Evolutionary conservation across 208 protist genomes (phyloP).

Genomic region (Kentomonas sorsogonicus): DNA sequence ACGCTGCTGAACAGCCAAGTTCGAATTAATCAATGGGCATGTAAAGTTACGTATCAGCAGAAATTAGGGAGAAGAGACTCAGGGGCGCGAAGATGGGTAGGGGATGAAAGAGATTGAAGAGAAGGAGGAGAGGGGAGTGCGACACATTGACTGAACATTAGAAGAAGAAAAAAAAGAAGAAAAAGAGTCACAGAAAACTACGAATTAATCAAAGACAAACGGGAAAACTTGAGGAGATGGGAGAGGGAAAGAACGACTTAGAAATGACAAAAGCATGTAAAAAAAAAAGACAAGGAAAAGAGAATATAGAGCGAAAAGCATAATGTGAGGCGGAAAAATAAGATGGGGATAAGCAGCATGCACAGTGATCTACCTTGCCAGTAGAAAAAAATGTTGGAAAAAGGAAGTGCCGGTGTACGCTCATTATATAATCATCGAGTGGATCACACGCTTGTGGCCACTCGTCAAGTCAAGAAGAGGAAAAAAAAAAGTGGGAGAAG

Average conservation of each 20-base stretch:
- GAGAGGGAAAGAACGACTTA: too few relatives aligned
- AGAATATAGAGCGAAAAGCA: too few relatives aligned
- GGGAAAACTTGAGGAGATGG: too few relatives aligned
- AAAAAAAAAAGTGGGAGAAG: neutral
- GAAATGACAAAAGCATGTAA: too few relatives aligned
- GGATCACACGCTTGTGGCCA: neutral
- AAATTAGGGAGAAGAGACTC: neutral
- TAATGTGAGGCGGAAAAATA: neutral
- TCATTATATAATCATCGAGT: neutral
- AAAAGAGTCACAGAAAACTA: neutral
- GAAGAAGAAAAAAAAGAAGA: conserved; percentile 4
- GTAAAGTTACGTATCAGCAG: neutral
- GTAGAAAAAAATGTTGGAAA: too few relatives aligned
- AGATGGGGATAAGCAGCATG: too few relatives aligned
- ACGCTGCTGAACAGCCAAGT: too few relatives aligned
- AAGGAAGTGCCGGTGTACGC: neutral
- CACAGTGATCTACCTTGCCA: too few relatives aligned
- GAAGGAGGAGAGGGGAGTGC: conserved; percentile 5
- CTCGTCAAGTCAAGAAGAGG: neutral
- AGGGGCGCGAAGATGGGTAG: too few relatives aligned
- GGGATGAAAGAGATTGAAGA: too few relatives aligned
- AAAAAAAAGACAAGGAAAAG: too few relatives aligned
- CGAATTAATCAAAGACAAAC: neutral
- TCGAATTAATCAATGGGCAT: too few relatives aligned
- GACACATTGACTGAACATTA: neutral